These are phyloP conservation scores for Sorghum bicolor DNA, from an alignment of 176 grass and related monocot genomes.

Conservation along the genomic window Sorghum_bicolor_NCBIv3 NC_012870.2:60702501-60703000, in stretches of 20 bases:
- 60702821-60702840: slow-evolving; percentile 56
- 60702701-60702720: slow-evolving; percentile 40
- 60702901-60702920: slow-evolving; percentile 13
- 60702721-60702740: slow-evolving; percentile 33
- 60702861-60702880: slow-evolving; percentile 38
- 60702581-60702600: not conserved
- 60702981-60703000: not conserved
- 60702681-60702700: slow-evolving; percentile 34
- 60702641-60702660: slow-evolving; percentile 24
- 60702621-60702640: not conserved
- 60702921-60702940: slow-evolving; percentile 43
- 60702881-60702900: not conserved
- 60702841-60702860: slow-evolving; percentile 29
- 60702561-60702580: no score
- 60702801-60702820: slow-evolving; percentile 42
- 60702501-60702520: no score
- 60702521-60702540: no score
- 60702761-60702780: not conserved
- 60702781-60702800: slow-evolving; percentile 26
- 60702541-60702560: no score
- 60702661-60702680: not conserved
- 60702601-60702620: not conserved
- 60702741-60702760: not conserved
- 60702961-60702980: not conserved
- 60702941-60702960: not conserved